These are phyloP conservation scores for Fusarium albidum DNA, from an alignment of 2,329 filamentous ascomycete genomes.

Conservation along the genomic window DNA sequence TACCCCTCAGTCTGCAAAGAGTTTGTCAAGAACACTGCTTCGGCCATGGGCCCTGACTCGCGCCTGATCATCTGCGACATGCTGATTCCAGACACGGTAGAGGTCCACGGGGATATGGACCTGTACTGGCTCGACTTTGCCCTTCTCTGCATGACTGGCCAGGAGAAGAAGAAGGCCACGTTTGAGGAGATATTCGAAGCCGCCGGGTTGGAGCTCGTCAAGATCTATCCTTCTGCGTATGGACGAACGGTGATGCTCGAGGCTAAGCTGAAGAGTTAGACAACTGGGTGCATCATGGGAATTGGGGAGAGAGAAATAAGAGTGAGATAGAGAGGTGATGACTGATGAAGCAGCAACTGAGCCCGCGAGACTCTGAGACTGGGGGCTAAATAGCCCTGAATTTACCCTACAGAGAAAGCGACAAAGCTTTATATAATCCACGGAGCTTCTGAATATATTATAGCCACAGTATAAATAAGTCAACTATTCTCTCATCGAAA, in stretches of 20 bases:
- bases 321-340: too few relatives aligned
- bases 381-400: too few relatives aligned
- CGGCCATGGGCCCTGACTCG: slow-evolving; percentile 44
- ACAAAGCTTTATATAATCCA: too few relatives aligned
- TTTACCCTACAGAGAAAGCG: too few relatives aligned
- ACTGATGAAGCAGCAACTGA: too few relatives aligned
- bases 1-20: slow-evolving; percentile 42
- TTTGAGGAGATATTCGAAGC: slow-evolving; percentile 43
- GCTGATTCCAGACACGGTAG: slow-evolving; percentile 44
- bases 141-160: slow-evolving; percentile 42
- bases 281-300: too few relatives aligned
- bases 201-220: slow-evolving; percentile 44
- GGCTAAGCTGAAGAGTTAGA: slow-evolving; percentile 36
- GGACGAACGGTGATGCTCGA: slow-evolving; percentile 46
- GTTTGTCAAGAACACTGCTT: slow-evolving; percentile 42
- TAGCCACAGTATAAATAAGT: too few relatives aligned
- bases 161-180: slow-evolving; percentile 44
- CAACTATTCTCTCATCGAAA: too few relatives aligned
- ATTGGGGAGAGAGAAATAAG: too few relatives aligned
- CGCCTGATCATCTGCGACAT: slow-evolving; percentile 47
- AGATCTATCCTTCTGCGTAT: slow-evolving; percentile 42
- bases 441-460: too few relatives aligned
- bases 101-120: slow-evolving; percentile 36
- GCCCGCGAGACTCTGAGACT: too few relatives aligned
- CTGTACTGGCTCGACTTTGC: slow-evolving; percentile 46